Evolutionary conservation across 306 rosid species (phyloP).

Genomic region (Coriaria nepalensis): DNA sequence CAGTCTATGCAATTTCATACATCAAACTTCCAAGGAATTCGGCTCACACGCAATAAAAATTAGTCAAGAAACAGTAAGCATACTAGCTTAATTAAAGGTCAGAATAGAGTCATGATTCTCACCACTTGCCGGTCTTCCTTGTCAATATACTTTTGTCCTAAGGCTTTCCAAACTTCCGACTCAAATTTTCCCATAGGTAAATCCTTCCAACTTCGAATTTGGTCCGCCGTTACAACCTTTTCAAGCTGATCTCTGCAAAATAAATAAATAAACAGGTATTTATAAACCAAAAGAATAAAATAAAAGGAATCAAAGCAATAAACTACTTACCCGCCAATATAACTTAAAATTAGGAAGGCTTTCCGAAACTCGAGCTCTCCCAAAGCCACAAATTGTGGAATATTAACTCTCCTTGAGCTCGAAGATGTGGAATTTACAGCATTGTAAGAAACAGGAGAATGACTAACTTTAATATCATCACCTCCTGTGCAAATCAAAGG

Average conservation of each 20-base stretch:
- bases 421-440: not conserved
- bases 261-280: not conserved
- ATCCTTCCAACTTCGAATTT: constrained; percentile 26
- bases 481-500: not conserved
- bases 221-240: constrained; percentile 14
- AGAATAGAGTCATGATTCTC: constrained; percentile 5
- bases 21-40: not conserved
- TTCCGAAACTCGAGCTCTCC: constrained; percentile 66
- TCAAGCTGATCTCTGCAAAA: constrained; percentile 23
- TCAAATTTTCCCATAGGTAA: constrained; percentile 39
- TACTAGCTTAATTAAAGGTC: too few relatives aligned
- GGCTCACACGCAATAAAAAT: not conserved
- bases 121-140: constrained; percentile 37
- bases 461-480: not conserved
- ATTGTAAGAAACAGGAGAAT: not conserved
- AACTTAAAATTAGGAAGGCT: constrained; percentile 48
- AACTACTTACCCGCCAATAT: constrained; percentile 38
- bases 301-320: constrained; percentile 8
- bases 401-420: constrained; percentile 4
- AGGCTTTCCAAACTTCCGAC: constrained; percentile 28
- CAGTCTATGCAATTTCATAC: not conserved
- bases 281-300: not conserved
- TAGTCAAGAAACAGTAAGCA: not conserved
- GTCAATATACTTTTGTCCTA: constrained; percentile 13
- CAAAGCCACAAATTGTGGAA: constrained; percentile 26